phyloP scores from a whole-genome alignment of 1,284 basidiomycete genomes.

The Neotropicomus parvogracilis region DNA sequence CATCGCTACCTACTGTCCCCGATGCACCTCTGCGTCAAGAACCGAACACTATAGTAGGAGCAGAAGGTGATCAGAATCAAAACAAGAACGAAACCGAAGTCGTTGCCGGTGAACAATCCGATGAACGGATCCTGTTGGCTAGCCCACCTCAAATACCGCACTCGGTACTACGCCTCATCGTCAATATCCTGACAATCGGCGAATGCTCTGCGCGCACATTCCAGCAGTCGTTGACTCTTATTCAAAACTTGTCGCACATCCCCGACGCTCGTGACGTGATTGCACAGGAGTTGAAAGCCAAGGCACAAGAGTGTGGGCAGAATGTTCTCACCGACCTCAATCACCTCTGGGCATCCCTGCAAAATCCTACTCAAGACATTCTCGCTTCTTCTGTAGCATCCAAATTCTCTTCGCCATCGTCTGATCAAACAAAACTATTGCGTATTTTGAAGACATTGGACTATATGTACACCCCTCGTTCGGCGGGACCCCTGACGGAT shows the following conservation, averaged over 20 bases:
- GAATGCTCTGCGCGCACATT: constrained; percentile 95
- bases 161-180: constrained; percentile 78
- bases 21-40: constrained; percentile 19
- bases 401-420: constrained; percentile 89
- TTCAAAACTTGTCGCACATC: constrained; percentile 85
- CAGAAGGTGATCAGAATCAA: constrained; percentile 30
- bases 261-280: constrained; percentile 85
- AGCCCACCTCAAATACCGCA: constrained; percentile 82
- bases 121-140: constrained; percentile 63
- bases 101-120: constrained; percentile 38
- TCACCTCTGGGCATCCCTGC: constrained; percentile 65
- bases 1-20: constrained; percentile 6
- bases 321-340: constrained; percentile 72
- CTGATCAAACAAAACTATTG: constrained; percentile 89
- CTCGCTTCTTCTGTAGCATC: constrained; percentile 69
- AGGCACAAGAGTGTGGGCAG: constrained; percentile 84
- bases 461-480: constrained; percentile 83
- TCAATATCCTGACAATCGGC: constrained; percentile 90
- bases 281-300: constrained; percentile 78
- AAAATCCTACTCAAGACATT: constrained; percentile 51
- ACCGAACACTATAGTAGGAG: constrained; percentile 2
- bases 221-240: constrained; percentile 83
- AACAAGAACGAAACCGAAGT: constrained; percentile 29
- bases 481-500: constrained; percentile 39
- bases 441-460: constrained; percentile 94